phyloP scores from a whole-genome alignment of 305 asterid genomes.

The Fraxinus sp. region DNA sequence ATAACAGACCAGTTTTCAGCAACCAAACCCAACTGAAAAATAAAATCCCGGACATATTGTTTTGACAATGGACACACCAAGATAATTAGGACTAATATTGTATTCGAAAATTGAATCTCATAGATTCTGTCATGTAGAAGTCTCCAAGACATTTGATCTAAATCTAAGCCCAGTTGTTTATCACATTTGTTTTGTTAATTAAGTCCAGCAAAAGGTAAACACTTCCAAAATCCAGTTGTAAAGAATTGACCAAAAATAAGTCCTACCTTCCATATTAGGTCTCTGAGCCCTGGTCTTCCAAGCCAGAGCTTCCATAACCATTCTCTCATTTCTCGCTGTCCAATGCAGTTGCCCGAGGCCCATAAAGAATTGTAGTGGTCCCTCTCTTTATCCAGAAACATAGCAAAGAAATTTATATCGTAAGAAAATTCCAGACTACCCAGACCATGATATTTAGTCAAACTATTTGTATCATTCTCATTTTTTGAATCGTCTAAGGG shows the following conservation, averaged over 20 bases:
- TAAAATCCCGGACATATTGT: not conserved
- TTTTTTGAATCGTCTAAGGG: constrained; percentile 31
- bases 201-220: constrained; percentile 6
- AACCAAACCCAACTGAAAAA: not conserved
- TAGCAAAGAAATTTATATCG: constrained; percentile 69
- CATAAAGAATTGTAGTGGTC: constrained; percentile 81
- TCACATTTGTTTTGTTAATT: constrained; percentile 10
- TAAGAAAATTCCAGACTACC: constrained; percentile 59
- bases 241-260: constrained; percentile 24
- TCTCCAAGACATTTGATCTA: constrained; percentile 13
- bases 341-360: constrained; percentile 85
- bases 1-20: not conserved
- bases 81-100: constrained; percentile 7
- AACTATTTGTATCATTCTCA: constrained; percentile 32
- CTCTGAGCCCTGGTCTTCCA: constrained; percentile 66
- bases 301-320: constrained; percentile 91
- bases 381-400: constrained; percentile 73
- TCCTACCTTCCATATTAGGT: constrained; percentile 89
- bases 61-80: constrained; percentile 2
- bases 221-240: constrained; percentile 22
- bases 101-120: constrained; percentile 21
- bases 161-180: not conserved
- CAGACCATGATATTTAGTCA: constrained; percentile 28
- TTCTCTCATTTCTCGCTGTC: constrained; percentile 92
- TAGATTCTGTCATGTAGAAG: constrained; percentile 6